Evolutionary conservation across 2,329 filamentous ascomycete genomes (phyloP).

Genomic region (Curvularia lunata): DNA sequence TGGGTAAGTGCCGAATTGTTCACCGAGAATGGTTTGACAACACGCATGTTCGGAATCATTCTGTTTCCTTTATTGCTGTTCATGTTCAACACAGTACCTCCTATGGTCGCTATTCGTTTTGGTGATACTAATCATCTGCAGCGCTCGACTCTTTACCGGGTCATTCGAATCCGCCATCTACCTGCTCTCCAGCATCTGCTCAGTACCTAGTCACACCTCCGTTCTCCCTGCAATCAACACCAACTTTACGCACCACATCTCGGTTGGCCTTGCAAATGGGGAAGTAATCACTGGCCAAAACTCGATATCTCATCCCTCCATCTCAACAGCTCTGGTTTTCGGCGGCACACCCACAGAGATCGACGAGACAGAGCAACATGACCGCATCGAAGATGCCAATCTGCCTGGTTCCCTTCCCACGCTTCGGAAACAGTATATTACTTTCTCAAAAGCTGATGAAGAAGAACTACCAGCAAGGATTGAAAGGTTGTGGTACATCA

Average conservation of each 20-base stretch:
- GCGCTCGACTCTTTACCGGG: constrained; percentile 87
- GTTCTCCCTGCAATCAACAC: constrained; percentile 92
- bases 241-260: constrained; percentile 95
- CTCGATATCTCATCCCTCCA: constrained; percentile 51
- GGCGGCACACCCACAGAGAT: constrained; percentile 25
- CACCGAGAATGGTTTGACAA: not conserved
- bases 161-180: constrained; percentile 94
- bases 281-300: constrained; percentile 88
- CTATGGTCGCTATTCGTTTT: not conserved
- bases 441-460: constrained; percentile 76
- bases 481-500: constrained; percentile 92
- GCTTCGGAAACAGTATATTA: constrained; percentile 79
- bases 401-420: constrained; percentile 81
- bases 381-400: constrained; percentile 78
- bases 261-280: constrained; percentile 77
- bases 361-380: constrained; percentile 61
- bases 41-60: not conserved
- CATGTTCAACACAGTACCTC: not conserved
- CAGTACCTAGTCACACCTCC: constrained; percentile 75
- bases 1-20: constrained; percentile 46
- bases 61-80: not conserved
- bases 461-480: constrained; percentile 80
- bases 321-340: constrained; percentile 37
- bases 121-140: constrained; percentile 44
- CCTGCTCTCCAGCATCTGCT: constrained; percentile 83